phyloP scores from a whole-genome alignment of 2,329 filamentous ascomycete species.

The Akanthomyces lecanii region DNA sequence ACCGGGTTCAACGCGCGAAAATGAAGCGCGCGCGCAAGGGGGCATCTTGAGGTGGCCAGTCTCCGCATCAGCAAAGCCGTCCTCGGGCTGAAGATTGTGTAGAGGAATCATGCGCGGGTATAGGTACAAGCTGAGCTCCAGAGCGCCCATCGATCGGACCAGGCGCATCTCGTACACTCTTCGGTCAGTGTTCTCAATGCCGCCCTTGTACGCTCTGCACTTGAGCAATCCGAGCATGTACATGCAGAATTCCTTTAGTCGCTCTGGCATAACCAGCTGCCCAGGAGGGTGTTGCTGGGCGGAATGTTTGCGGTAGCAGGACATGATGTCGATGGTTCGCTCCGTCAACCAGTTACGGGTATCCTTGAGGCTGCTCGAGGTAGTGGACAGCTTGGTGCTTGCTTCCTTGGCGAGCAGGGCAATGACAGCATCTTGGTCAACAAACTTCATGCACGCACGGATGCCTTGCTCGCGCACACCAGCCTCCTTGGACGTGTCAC shows the following conservation, averaged over 20 bases:
- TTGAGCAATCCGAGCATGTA: constrained; percentile 89
- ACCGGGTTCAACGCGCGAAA: constrained; percentile 83
- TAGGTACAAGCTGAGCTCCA: constrained; percentile 84
- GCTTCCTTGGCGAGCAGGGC: constrained; percentile 90
- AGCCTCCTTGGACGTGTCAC: constrained; percentile 53
- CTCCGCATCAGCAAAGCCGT: constrained; percentile 85
- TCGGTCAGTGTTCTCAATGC: constrained; percentile 84
- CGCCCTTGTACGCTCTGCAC: constrained; percentile 87
- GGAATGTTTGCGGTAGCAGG: constrained; percentile 89
- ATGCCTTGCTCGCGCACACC: constrained; percentile 48
- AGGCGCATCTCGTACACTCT: constrained; percentile 88
- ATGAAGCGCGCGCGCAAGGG: constrained; percentile 73
- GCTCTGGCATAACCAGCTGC: constrained; percentile 91
- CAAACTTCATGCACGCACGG: constrained; percentile 81
- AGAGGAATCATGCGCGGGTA: constrained; percentile 91
- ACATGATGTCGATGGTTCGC: constrained; percentile 87
- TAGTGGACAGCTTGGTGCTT: constrained; percentile 71
- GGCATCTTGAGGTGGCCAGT: constrained; percentile 86
- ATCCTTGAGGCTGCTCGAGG: constrained; percentile 73
- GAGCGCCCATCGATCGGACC: constrained; percentile 79
- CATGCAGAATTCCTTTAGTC: constrained; percentile 95
- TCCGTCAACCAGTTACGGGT: constrained; percentile 79
- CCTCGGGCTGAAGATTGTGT: constrained; percentile 80
- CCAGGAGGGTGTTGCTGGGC: constrained; percentile 80
- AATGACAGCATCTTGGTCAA: constrained; percentile 92